phyloP scores from a whole-genome alignment of 768 basidiomycete species.

The Mycena filopes region DNA sequence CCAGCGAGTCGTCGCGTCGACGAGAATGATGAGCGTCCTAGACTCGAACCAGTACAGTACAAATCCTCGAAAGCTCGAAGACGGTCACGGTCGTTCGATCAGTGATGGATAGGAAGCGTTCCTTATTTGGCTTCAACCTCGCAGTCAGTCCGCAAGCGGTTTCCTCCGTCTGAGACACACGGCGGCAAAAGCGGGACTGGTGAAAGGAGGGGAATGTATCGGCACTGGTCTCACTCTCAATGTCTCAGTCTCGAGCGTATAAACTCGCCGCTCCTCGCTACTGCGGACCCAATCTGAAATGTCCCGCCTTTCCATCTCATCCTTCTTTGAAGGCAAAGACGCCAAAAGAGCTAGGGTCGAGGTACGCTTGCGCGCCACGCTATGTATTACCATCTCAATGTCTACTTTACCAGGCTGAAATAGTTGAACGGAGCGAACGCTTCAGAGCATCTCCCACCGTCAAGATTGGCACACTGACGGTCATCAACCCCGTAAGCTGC shows the following conservation, averaged over 20 bases:
- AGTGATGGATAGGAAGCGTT: too few relatives aligned
- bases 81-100: too few relatives aligned
- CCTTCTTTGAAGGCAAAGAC: slow-evolving; percentile 30
- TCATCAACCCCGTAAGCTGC: slow-evolving; percentile 24
- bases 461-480: slow-evolving; percentile 22
- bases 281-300: not conserved
- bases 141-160: too few relatives aligned
- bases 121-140: too few relatives aligned
- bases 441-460: slow-evolving; percentile 31
- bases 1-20: not conserved
- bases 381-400: not conserved
- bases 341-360: slow-evolving; percentile 25
- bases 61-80: too few relatives aligned
- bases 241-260: slow-evolving; percentile 11
- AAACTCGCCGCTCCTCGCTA: not conserved
- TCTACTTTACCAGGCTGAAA: slow-evolving; percentile 20
- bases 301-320: slow-evolving; percentile 17
- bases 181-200: slow-evolving; percentile 38
- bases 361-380: slow-evolving; percentile 2
- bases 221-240: slow-evolving; percentile 10
- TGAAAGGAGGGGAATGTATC: not conserved
- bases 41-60: too few relatives aligned
- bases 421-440: slow-evolving; percentile 21
- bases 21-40: too few relatives aligned
- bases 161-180: not conserved